Percentiles rank a stretch among this genome's conserved stretches.
Evolutionary conservation across 2,329 filamentous ascomycete species (phyloP).

Genomic region (Aureobasidium melanogenum): DNA sequence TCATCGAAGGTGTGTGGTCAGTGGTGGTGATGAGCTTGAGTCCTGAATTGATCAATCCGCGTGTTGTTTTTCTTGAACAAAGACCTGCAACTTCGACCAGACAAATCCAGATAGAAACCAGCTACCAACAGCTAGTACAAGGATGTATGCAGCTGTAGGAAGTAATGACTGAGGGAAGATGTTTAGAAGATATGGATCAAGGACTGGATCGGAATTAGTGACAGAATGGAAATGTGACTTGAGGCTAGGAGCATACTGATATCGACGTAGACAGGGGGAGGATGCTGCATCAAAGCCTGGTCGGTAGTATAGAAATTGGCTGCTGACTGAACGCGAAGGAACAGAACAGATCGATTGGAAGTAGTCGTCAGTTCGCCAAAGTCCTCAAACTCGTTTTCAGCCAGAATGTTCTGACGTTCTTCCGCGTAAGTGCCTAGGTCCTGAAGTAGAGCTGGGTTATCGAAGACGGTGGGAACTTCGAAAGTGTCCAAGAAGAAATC

Average conservation of each 20-base stretch:
- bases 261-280: constrained; percentile 69
- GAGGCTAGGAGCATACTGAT: constrained; percentile 35
- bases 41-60: constrained; percentile 11
- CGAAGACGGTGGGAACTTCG: constrained; percentile 51
- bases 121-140: constrained; percentile 47
- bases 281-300: constrained; percentile 61
- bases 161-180: constrained; percentile 68
- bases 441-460: constrained; percentile 23
- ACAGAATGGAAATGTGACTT: background rate
- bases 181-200: constrained; percentile 79
- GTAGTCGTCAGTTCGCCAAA: background rate
- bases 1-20: background rate
- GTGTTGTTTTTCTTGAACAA: constrained; percentile 13
- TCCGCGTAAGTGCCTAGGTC: constrained; percentile 23
- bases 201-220: constrained; percentile 43
- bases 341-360: constrained; percentile 34
- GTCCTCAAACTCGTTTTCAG: background rate
- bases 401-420: constrained; percentile 10
- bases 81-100: constrained; percentile 23
- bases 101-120: constrained; percentile 43
- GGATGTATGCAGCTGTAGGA: constrained; percentile 62
- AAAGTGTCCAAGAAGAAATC: constrained; percentile 62
- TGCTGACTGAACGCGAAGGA: constrained; percentile 65
- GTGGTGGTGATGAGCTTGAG: background rate
- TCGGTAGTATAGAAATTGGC: constrained; percentile 82